Conservation (phyloP, 306 rosid species). For the Crataegus laevigata region DNA sequence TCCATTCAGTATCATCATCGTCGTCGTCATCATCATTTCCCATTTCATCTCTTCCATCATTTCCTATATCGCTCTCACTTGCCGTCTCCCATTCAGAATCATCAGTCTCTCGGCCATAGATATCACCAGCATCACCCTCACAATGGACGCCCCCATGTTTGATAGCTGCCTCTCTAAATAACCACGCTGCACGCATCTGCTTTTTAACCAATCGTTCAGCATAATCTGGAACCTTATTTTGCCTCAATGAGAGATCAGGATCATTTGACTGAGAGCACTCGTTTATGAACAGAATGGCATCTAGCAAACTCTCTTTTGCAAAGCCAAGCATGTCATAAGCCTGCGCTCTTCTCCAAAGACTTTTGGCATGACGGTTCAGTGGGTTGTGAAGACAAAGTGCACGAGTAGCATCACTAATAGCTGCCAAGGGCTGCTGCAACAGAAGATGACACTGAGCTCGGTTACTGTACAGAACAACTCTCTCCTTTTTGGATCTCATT, state of each 20-base stretch:
- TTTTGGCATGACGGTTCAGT: slow-evolving; percentile 93
- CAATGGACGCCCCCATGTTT: slow-evolving; percentile 86
- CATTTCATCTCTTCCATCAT: slow-evolving; percentile 79
- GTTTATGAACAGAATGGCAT: slow-evolving; percentile 91
- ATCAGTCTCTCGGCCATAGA: slow-evolving; percentile 78
- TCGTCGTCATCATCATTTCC: slow-evolving; percentile 53
- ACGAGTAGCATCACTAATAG: slow-evolving; percentile 93
- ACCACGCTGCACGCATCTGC: slow-evolving; percentile 99
- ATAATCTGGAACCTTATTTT: slow-evolving; percentile 94
- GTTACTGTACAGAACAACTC: slow-evolving; percentile 93
- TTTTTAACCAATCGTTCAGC: slow-evolving; percentile 92
- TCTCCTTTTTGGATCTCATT: slow-evolving; percentile 89
- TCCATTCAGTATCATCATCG: slow-evolving; percentile 53
- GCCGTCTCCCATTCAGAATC: slow-evolving; percentile 99
- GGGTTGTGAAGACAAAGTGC: slow-evolving; percentile 97
- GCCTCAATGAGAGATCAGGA: slow-evolving; percentile 82
- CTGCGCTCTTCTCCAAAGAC: slow-evolving; percentile 99
- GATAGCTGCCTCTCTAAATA: slow-evolving; percentile 91
- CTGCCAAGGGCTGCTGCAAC: slow-evolving; percentile 88
- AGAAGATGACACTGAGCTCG: slow-evolving; percentile 94
- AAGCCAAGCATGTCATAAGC: slow-evolving; percentile 96
- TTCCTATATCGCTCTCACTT: slow-evolving; percentile 94
- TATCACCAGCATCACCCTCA: slow-evolving; percentile 80
- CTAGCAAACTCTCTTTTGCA: slow-evolving; percentile 90
- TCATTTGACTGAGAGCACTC: slow-evolving; percentile 97